Percentiles rank a stretch among this genome's conserved stretches.
These are phyloP conservation scores for Venturia effusa DNA, from an alignment of 2,329 filamentous ascomycete genomes.

Conservation along the genomic window DNA sequence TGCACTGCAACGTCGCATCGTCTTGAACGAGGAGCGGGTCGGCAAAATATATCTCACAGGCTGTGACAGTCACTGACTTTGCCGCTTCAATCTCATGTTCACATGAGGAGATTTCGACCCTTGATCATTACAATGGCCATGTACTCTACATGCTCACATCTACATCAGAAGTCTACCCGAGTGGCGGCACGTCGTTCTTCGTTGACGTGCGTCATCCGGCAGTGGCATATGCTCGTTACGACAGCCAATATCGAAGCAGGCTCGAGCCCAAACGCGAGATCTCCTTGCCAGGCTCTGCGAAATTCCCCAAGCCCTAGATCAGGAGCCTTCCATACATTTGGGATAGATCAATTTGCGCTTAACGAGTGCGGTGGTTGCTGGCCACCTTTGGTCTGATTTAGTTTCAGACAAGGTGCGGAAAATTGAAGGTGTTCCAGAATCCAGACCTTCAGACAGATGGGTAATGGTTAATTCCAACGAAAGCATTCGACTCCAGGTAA, in stretches of 20 bases:
- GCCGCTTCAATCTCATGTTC: no score
- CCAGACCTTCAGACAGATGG: neutral
- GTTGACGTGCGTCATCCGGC: neutral
- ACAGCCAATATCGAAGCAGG: neutral
- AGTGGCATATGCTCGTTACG: neutral
- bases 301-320: neutral
- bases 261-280: neutral
- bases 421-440: neutral
- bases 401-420: slow-evolving; percentile 1
- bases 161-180: no score
- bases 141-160: no score
- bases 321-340: neutral
- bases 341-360: neutral
- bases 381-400: neutral
- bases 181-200: no score
- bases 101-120: no score
- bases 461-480: neutral
- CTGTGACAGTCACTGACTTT: no score
- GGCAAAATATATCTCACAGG: no score
- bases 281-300: neutral
- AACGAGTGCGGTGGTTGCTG: neutral
- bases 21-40: no score
- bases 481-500: neutral
- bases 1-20: no score
- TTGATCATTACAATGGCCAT: no score